Evolutionary conservation across 139 green algal genomes (phyloP).

Genomic region (Micractinium sp.): DNA sequence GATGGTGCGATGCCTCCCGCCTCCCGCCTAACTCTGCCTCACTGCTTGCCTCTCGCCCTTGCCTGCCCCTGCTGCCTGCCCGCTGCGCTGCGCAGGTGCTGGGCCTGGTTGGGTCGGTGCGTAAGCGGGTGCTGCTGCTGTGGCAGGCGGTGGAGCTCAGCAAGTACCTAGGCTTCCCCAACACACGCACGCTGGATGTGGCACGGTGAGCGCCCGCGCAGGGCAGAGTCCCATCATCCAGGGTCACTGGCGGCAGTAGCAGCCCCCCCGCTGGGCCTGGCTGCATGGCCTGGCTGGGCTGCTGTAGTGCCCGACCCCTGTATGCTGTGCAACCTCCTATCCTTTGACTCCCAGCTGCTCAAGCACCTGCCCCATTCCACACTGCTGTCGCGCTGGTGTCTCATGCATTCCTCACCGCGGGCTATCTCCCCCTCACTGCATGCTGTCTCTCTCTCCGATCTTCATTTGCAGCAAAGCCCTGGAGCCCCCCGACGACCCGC

Average conservation of each 20-base stretch:
- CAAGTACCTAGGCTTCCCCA: slow-evolving; percentile 53
- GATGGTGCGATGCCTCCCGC: neutral
- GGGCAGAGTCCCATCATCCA: no score
- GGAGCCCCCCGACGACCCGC: slow-evolving; percentile 60
- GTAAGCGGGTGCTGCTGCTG: slow-evolving; percentile 78
- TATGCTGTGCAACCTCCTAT: no score
- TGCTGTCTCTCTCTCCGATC: neutral
- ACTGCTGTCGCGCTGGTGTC: no score
- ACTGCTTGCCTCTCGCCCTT: neutral
- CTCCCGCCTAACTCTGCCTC: neutral
- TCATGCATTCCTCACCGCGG: no score
- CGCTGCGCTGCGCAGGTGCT: slow-evolving; percentile 52
- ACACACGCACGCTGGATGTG: slow-evolving; percentile 52
- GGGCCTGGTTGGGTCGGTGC: slow-evolving; percentile 59
- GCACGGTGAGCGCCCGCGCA: slow-evolving; percentile 2
- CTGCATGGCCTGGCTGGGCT: no score
- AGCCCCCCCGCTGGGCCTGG: no score
- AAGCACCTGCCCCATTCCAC: no score
- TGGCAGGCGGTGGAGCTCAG: slow-evolving; percentile 74
- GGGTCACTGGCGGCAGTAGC: no score
- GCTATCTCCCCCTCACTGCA: no score
- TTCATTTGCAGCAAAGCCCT: slow-evolving; percentile 45
- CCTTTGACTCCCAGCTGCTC: no score
- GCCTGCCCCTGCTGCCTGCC: neutral
- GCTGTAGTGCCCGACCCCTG: no score